Evolutionary conservation across 805 yeast genomes (phyloP).

Genomic region (Candida sakaeoensis): DNA sequence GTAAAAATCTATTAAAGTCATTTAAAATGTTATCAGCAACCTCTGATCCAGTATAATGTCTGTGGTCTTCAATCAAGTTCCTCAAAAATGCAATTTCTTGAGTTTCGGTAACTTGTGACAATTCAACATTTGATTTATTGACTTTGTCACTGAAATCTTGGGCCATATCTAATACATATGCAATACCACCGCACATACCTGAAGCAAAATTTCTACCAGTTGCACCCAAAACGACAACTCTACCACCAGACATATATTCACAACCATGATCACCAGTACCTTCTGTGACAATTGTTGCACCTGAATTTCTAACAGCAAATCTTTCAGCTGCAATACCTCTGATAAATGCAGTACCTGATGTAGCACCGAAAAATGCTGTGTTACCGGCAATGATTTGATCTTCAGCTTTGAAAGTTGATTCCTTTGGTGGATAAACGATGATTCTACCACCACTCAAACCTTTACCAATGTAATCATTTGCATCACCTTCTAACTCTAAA

Average conservation of each 20-base stretch:
- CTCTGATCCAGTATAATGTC: constrained; percentile 90
- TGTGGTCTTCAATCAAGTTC: constrained; percentile 90
- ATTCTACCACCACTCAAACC: constrained; percentile 95
- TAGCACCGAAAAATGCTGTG: constrained; percentile 97
- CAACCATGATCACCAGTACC: constrained; percentile 99
- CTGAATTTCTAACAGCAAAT: constrained; percentile 97
- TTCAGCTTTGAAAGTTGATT: constrained; percentile 82
- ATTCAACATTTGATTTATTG: constrained; percentile 77
- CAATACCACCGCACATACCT: constrained; percentile 99
- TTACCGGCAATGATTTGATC: constrained; percentile 96
- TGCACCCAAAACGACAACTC: constrained; percentile 87
- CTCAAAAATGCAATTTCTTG: constrained; percentile 91
- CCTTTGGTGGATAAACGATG: constrained; percentile 86
- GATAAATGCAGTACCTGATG: constrained; percentile 89
- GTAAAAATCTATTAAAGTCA: constrained; percentile 85
- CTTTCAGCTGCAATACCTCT: constrained; percentile 98
- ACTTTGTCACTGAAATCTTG: constrained; percentile 78
- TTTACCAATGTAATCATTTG: constrained; percentile 97
- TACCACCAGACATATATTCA: constrained; percentile 99
- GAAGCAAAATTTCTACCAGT: constrained; percentile 95
- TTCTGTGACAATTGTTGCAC: constrained; percentile 95
- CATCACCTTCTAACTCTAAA: constrained; percentile 92
- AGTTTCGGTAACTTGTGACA: constrained; percentile 75
- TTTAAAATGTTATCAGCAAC: constrained; percentile 78
- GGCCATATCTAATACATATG: constrained; percentile 92